Evolutionary conservation across 768 basidiomycete genomes (phyloP).

Genomic region (Rhodotorula taiwanensis): DNA sequence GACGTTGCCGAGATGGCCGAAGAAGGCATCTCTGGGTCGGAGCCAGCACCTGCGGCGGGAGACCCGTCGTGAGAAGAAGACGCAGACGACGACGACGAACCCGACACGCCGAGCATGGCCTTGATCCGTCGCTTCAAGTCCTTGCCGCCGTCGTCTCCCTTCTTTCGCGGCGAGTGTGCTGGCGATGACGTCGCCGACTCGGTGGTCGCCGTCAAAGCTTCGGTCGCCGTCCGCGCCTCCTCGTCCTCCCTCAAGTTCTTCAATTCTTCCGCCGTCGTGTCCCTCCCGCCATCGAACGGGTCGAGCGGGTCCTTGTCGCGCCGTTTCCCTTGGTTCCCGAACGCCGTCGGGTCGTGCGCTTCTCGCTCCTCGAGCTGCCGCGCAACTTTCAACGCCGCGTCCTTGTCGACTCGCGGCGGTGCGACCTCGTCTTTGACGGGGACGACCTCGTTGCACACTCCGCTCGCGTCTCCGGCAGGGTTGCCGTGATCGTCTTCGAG

Average conservation of each 20-base stretch:
- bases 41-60: too few species aligned
- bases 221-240: background rate
- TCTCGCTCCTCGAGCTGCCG: background rate
- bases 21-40: too few species aligned
- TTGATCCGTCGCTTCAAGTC: slow-evolving; percentile 17
- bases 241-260: background rate
- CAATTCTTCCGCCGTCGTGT: background rate
- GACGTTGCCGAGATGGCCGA: too few species aligned
- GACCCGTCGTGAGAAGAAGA: too few species aligned
- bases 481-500: slow-evolving; percentile 69
- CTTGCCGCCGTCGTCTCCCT: background rate
- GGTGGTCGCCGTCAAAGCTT: too few species aligned
- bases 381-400: slow-evolving; percentile 7
- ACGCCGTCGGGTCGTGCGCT: background rate
- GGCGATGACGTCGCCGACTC: too few species aligned
- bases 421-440: background rate
- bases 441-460: slow-evolving; percentile 11
- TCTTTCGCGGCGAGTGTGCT: too few species aligned
- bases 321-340: background rate
- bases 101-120: slow-evolving; percentile 1
- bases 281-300: background rate
- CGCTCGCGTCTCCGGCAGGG: slow-evolving; percentile 23
- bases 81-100: too few species aligned
- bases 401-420: background rate
- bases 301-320: too few species aligned